Evolutionary conservation across 2,329 filamentous ascomycete genomes (phyloP).

Genomic region (Alternaria incomplexa): DNA sequence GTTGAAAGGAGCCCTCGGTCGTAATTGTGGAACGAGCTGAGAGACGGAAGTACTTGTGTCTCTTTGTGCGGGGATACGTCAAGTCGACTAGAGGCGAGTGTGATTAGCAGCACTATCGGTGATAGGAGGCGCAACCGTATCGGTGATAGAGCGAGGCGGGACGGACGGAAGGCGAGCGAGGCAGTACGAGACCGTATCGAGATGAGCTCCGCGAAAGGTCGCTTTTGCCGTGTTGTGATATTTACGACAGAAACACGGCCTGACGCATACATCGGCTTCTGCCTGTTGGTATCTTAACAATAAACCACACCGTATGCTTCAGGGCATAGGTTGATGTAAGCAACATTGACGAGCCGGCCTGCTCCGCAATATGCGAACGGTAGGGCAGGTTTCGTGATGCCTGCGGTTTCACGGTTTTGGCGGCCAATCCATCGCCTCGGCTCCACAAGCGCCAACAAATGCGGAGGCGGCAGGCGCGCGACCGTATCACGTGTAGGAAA

Average conservation of each 20-base stretch:
- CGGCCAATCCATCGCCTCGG: constrained; percentile 1
- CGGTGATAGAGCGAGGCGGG: neutral
- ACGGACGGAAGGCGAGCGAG: neutral
- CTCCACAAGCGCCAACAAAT: constrained; percentile 19
- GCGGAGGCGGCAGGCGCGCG: constrained; percentile 27
- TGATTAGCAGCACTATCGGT: neutral
- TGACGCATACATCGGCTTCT: neutral
- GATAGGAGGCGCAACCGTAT: neutral
- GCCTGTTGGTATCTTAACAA: neutral
- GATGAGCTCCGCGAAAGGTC: too few relatives aligned
- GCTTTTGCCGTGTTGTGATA: neutral
- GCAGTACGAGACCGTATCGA: neutral
- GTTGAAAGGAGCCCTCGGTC: neutral
- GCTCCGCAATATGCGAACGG: neutral
- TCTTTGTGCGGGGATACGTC: neutral
- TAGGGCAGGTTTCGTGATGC: neutral
- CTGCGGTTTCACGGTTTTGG: constrained; percentile 12
- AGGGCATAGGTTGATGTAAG: neutral
- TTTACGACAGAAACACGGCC: neutral
- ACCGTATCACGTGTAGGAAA: constrained; percentile 28
- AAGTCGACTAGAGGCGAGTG: neutral
- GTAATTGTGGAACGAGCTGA: neutral
- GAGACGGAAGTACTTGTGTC: too few relatives aligned
- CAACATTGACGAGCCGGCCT: neutral
- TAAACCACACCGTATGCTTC: neutral